Evolutionary conservation across 2,329 filamentous ascomycete species (phyloP), one percentile per base, ranked within the genome.

Genomic region (Beauveria sp.): DNA sequence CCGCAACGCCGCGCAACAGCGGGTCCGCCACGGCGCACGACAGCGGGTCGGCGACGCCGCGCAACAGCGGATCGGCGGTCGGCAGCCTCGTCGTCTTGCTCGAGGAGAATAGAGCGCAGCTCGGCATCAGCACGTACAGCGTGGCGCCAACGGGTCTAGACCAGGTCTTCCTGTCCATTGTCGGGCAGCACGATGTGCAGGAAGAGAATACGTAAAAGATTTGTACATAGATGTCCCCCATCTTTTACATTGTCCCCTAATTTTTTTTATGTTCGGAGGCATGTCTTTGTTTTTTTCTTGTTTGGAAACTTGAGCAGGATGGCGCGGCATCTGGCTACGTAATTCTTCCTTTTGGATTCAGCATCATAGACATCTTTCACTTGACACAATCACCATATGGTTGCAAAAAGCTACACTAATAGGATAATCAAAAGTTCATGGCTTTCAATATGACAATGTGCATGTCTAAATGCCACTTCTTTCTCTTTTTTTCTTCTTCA

Each of bases 121-220:
- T 96, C 31, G 89, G 89, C 0, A 82, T 96, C 53, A 88, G 91
- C 71, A 91, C 96, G 73, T 97, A 93, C 74, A 91, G 88, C 55
- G 91, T 96, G 66, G 89, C 85, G 62, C 90, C 91, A 26, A 95
- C 91, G 20, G 96, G 91, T 18, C 76, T 97, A 48, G 93, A 97
- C 71, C 90, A 96, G 74, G 92, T 97, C 0, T 97, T 97, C 74
- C 74, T 97, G 72, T 83, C 83, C 28, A 95, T 97, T 70, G 91
- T 96, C 0, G 87, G 88, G 1, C 83, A 86, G 73, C 89, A 96
- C 72, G 86, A 92, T 71, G 83, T 93, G 7, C 79, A 87, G 66
- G 91, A 96, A 72, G 92, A 93, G 75, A 82, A 83, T 24, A 12
- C 58, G 28, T 60, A 48, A 28, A 48, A 38, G 14, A 38, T 16